A percentile compares a stretch with the other conserved stretches of the same genome.
phyloP scores from a whole-genome alignment of 345 rosid species.

The Capsella bursapastoris region DNA sequence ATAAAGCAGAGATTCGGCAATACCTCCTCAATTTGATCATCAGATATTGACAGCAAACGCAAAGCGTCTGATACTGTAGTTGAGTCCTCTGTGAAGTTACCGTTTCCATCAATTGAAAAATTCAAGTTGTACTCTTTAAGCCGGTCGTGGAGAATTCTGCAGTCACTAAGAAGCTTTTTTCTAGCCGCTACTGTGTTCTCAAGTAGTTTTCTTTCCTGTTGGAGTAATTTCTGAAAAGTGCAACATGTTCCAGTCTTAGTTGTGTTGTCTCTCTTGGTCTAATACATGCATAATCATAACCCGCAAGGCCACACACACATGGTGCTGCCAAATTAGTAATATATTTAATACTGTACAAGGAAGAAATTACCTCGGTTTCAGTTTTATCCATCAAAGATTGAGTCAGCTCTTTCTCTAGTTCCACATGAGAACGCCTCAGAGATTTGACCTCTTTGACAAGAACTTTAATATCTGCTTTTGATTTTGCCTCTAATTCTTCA shows the following conservation, averaged over 20 bases:
- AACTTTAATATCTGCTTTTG: constrained; percentile 92
- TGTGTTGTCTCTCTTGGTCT: constrained; percentile 13
- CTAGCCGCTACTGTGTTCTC: constrained; percentile 53
- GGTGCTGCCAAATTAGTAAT: constrained; percentile 13
- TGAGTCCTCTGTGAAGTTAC: constrained; percentile 48
- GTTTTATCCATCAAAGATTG: constrained; percentile 62
- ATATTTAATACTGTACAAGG: constrained; percentile 21
- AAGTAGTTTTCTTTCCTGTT: constrained; percentile 60
- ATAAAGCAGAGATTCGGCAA: constrained; percentile 28
- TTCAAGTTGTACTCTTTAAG: constrained; percentile 64
- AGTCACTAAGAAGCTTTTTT: constrained; percentile 65
- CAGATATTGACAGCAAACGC: constrained; percentile 60
- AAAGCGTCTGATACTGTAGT: constrained; percentile 54
- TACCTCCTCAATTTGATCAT: constrained; percentile 73
- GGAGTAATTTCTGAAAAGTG: constrained; percentile 64
- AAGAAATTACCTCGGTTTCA: constrained; percentile 68
- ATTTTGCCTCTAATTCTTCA: constrained; percentile 84
- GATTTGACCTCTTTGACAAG: constrained; percentile 95
- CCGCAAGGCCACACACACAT: constrained; percentile 1
- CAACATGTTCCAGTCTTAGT: constrained; percentile 31
- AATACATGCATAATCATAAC: constrained; percentile 4
- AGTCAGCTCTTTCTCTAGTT: constrained; percentile 70
- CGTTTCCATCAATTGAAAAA: constrained; percentile 52
- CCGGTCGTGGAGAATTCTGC: constrained; percentile 60
- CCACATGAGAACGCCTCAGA: constrained; percentile 70